phyloP scores from a whole-genome alignment of 805 yeast genomes.

The Alloascoidea africana region DNA sequence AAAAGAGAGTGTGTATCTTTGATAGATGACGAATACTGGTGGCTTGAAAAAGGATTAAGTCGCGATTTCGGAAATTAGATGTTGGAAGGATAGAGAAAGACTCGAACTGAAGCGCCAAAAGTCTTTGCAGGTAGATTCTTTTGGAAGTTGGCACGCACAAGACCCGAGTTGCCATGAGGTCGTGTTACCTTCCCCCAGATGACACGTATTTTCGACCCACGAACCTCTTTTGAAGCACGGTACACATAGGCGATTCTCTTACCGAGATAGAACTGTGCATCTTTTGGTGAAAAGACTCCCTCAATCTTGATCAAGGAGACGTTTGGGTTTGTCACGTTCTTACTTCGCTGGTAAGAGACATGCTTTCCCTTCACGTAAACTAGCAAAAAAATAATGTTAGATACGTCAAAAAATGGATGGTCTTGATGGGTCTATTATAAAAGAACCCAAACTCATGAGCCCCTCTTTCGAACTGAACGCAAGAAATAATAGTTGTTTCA shows the following conservation, averaged over 20 bases:
- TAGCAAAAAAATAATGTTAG: too few relatives aligned
- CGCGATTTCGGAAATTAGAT: too few relatives aligned
- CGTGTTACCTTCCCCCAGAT: conserved; percentile 99
- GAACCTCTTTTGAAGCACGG: conserved; percentile 95
- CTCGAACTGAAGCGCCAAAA: conserved; percentile 98
- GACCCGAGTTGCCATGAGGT: conserved; percentile 97
- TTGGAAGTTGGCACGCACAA: conserved; percentile 98
- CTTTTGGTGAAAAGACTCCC: conserved; percentile 85
- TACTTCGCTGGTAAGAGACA: conserved; percentile 99
- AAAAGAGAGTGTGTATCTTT: too few relatives aligned
- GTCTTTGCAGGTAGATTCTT: conserved; percentile 99
- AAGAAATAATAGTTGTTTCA: too few relatives aligned
- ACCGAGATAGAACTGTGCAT: conserved; percentile 98
- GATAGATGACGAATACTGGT: too few relatives aligned
- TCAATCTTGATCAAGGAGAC: conserved; percentile 93
- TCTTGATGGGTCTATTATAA: too few relatives aligned
- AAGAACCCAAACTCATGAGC: too few relatives aligned
- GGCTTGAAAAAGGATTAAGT: too few relatives aligned
- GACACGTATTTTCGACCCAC: conserved; percentile 98
- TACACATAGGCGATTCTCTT: conserved; percentile 98
- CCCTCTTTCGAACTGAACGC: too few relatives aligned
- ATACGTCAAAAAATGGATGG: too few relatives aligned
- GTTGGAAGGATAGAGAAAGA: conserved; percentile 99
- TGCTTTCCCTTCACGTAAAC: conserved; percentile 99
- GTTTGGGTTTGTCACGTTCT: conserved; percentile 96